Evolutionary conservation across 768 basidiomycete species (phyloP), one percentile per base, ranked within the genome.

Genomic region (Naganishia kalamii): DNA sequence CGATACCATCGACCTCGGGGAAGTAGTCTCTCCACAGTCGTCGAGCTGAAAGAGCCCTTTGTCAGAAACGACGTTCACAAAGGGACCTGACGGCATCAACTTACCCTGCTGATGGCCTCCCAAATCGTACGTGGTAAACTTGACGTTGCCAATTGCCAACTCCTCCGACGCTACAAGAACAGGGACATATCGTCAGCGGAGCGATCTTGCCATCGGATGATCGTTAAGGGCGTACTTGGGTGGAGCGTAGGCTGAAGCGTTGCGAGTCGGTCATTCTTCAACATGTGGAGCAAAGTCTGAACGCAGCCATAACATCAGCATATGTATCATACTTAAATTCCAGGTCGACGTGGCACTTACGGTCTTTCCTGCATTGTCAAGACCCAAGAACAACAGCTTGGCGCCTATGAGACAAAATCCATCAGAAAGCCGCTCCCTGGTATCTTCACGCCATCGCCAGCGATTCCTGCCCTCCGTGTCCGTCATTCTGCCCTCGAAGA

Each of bases 1-100:
- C 87, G 73, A 99, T 97, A 19, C 92, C 94, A 73, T 99, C 92
- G 46, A 98, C 96, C 79, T 98, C 96, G 54, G 96, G 96, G 87
- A 99, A 98, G 82, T 98, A 99, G 80, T 99, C 93, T 65, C 92
- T 87, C 96, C 96, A 99, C 77, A 98, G 87, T 71, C 96, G 90
- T 71, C 96, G 93, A 61, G 96, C 96, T 86, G 43, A 4, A 32
- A 17, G 6, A 46, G n/a, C 43, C 27, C 3, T 21, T 13, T 4
- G 21, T 46, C 19, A 49, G n/a, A 48, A 29, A n/a, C 12, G 46
- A 37, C 12, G 1, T 27, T 25, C n/a, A 47, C 43, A 61, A 30
- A 61, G 29, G 47, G 30, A 47, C 40, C 12, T 4, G 23, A 3
- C 3, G 35, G 15, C 44, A 19, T 35, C 19, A 41, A 61, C 68